Evolutionary conservation across 2,329 filamentous ascomycete genomes (phyloP).

Genomic region (Sporothrix protearum): DNA sequence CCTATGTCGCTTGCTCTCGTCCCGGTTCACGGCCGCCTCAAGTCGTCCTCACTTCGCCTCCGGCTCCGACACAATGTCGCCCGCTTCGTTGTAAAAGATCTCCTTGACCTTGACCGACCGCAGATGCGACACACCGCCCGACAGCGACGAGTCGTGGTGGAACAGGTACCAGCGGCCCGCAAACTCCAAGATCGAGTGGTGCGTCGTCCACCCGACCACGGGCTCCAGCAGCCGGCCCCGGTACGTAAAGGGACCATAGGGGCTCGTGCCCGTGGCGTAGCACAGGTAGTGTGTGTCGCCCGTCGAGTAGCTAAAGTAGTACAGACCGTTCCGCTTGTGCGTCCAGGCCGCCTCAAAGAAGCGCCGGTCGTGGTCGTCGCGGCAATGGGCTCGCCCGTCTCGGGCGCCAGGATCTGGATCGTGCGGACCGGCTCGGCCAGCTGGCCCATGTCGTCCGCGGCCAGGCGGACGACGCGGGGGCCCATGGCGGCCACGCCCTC

Average conservation of each 20-base stretch:
- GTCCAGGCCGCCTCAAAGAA: conserved; percentile 83
- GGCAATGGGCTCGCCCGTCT: conserved; percentile 55
- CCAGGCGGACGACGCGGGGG: conserved; percentile 63
- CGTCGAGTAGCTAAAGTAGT: conserved; percentile 76
- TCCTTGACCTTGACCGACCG: conserved; percentile 71
- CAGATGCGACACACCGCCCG: conserved; percentile 65
- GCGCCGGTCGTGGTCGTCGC: conserved; percentile 68
- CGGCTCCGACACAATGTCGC: conserved; percentile 51
- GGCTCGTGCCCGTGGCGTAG: conserved; percentile 63
- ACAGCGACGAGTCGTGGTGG: conserved; percentile 70
- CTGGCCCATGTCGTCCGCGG: conserved; percentile 59
- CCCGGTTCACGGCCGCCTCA: not conserved
- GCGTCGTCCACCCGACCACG: conserved; percentile 76
- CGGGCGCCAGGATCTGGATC: conserved; percentile 60
- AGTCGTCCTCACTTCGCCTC: not conserved
- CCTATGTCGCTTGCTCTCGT: not conserved
- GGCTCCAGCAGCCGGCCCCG: conserved; percentile 69
- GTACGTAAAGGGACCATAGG: conserved; percentile 70
- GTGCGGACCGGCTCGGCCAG: conserved; percentile 57
- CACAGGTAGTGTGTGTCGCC: conserved; percentile 73
- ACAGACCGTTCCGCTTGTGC: conserved; percentile 65
- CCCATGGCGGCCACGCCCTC: conserved; percentile 55
- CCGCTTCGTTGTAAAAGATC: conserved; percentile 66
- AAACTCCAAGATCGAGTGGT: conserved; percentile 75
- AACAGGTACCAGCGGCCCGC: conserved; percentile 69